Conservation (phyloP, 768 basidiomycete genomes). For the Boletellus ananiceps region DNA sequence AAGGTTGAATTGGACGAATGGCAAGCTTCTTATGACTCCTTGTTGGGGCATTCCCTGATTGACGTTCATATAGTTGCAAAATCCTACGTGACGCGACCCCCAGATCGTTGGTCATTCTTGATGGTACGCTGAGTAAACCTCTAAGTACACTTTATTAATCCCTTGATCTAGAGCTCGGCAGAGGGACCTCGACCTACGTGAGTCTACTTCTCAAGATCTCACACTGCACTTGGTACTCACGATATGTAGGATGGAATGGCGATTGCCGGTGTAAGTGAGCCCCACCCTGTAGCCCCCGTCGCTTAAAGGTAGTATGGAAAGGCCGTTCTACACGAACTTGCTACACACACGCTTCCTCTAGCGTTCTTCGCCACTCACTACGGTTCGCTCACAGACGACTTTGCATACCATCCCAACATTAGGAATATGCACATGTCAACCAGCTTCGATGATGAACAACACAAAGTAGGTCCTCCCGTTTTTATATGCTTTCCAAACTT, state of each 20-base stretch:
- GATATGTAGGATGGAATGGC: slow-evolving; percentile 88
- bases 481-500: neutral
- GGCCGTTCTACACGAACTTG: slow-evolving; percentile 92
- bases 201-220: slow-evolving; percentile 19
- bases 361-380: slow-evolving; percentile 99
- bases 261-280: slow-evolving; percentile 71
- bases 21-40: slow-evolving; percentile 35
- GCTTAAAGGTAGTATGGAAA: slow-evolving; percentile 24
- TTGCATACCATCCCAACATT: slow-evolving; percentile 86
- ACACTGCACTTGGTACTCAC: slow-evolving; percentile 12
- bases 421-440: slow-evolving; percentile 96
- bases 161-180: slow-evolving; percentile 68
- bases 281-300: neutral
- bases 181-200: slow-evolving; percentile 94
- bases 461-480: slow-evolving; percentile 51
- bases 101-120: slow-evolving; percentile 88
- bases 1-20: slow-evolving; percentile 99
- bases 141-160: slow-evolving; percentile 8
- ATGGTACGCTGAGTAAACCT: slow-evolving; percentile 52
- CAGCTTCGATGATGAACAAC: slow-evolving; percentile 86
- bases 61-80: slow-evolving; percentile 61
- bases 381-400: slow-evolving; percentile 92
- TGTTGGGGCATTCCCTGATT: neutral
- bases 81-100: slow-evolving; percentile 93
- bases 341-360: slow-evolving; percentile 86